Base-by-base conservation (phyloP, 2,329 filamentous ascomycete species). In the Pseudogymnoascus sp. region DNA sequence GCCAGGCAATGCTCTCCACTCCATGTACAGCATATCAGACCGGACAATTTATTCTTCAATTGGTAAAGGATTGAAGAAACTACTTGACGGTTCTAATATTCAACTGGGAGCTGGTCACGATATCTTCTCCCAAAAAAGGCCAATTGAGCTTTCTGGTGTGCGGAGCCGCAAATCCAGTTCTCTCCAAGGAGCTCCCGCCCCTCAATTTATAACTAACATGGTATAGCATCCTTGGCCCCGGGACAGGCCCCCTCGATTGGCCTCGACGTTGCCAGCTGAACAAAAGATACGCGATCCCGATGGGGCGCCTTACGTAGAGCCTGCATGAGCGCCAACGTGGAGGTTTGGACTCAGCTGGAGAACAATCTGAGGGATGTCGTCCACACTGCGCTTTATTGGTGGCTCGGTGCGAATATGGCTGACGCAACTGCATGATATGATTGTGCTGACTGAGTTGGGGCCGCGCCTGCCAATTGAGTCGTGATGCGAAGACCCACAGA, bases 361-460 rank as follows among this genome's bases (percentile, higher is more conserved):
- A 57, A 18, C 7, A 57, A 57, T 57, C 51, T 57, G n/a, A 34
- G 29, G n/a, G 29, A 18, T 57, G 29, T 57, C 29, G 10, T 34
- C 51, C 26, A 34, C 29, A 12, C 2, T 34, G 29, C 29, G 29
- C 11, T 57, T 57, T 57, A 57, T 57, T 57, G 51, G 51, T 57
- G 51, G 51, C 11, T 57, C 51, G 51, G 51, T 57, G 51, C n/a
- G 29, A 36, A 34, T 34, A 21, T 36, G 51, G 51, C 51, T 57
- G 51, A 57, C 51, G 51, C 51, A 36, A 57, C 51, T 57, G 51
- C 51, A 57, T 57, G 51, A 57, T 57, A 57, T 57, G 26, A 57
- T 57, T 57, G 51, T 57, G 51, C 51, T 57, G 29, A 57, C 51
- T 21, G 51, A 26, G n/a, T 57, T 18, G n/a, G n/a, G 26, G n/a